These are phyloP conservation scores for Rutstroemia sp. DNA, from an alignment of 2,329 filamentous ascomycete species.

Conservation along the genomic window DNA sequence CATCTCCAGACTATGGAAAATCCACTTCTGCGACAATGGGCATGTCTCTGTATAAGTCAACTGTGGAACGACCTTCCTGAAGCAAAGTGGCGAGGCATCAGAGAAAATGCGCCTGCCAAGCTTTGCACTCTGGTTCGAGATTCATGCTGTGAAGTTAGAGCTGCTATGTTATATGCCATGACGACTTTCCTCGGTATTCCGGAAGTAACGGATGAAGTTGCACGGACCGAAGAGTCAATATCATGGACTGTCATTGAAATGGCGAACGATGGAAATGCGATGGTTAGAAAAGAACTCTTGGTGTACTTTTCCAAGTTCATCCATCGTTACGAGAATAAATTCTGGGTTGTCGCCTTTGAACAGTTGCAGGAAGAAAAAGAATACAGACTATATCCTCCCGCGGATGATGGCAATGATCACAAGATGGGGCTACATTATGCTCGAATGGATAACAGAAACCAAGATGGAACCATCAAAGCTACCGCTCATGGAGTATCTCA, in stretches of 20 bases:
- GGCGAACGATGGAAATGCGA: slow-evolving; percentile 86
- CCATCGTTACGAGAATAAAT: slow-evolving; percentile 83
- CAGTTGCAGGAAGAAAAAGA: slow-evolving; percentile 80
- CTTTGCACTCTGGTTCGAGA: slow-evolving; percentile 77
- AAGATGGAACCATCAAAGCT: slow-evolving; percentile 50
- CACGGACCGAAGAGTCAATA: slow-evolving; percentile 82
- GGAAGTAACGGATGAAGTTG: slow-evolving; percentile 84
- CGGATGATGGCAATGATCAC: slow-evolving; percentile 48
- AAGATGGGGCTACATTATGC: slow-evolving; percentile 58
- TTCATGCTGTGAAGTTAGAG: slow-evolving; percentile 83
- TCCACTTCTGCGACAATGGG: slow-evolving; percentile 86
- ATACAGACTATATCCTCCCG: slow-evolving; percentile 49
- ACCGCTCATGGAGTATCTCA: slow-evolving; percentile 58
- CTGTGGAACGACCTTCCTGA: slow-evolving; percentile 87
- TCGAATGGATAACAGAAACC: slow-evolving; percentile 46
- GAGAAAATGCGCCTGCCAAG: slow-evolving; percentile 71
- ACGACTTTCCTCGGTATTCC: slow-evolving; percentile 92
- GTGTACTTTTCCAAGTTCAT: slow-evolving; percentile 93
- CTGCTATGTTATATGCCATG: slow-evolving; percentile 87
- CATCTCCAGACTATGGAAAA: slow-evolving; percentile 84
- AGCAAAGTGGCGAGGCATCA: slow-evolving; percentile 93
- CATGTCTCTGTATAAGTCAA: slow-evolving; percentile 90
- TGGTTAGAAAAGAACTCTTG: slow-evolving; percentile 87
- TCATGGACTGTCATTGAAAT: slow-evolving; percentile 85
- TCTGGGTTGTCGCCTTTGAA: slow-evolving; percentile 86